phyloP scores from a whole-genome alignment of 129 eudicot genomes.

The Flaveria brownii region DNA sequence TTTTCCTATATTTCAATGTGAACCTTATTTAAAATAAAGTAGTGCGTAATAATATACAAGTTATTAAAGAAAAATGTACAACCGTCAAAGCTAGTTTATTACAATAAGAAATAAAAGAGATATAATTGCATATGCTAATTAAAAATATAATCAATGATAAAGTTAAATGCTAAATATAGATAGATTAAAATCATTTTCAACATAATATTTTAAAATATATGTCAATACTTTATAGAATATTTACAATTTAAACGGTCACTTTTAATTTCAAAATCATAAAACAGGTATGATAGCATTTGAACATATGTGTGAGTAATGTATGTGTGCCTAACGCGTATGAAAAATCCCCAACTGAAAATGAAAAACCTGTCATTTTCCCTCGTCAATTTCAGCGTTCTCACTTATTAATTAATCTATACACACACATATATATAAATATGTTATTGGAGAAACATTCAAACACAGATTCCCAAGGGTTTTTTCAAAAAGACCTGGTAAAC shows the following conservation, averaged over 20 bases:
- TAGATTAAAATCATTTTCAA: too few species aligned
- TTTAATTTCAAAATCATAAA: neutral
- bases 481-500: slow-evolving; percentile 29
- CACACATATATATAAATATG: neutral
- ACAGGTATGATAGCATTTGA: slow-evolving; percentile 3
- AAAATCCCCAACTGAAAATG: slow-evolving; percentile 43
- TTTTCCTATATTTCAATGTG: too few species aligned
- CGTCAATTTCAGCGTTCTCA: slow-evolving; percentile 35
- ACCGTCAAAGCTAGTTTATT: too few species aligned
- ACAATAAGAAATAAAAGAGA: too few species aligned
- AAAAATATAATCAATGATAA: too few species aligned
- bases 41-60: too few species aligned
- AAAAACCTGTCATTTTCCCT: slow-evolving; percentile 51
- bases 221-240: neutral
- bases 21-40: too few species aligned
- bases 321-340: slow-evolving; percentile 41
- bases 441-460: slow-evolving; percentile 30
- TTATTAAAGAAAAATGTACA: too few species aligned
- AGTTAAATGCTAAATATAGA: too few species aligned
- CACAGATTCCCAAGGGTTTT: slow-evolving; percentile 18
- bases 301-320: neutral
- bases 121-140: too few species aligned
- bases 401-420: slow-evolving; percentile 1
- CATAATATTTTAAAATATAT: too few species aligned
- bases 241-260: neutral